These are phyloP conservation scores for Auxenochlorella pyrenoidosa DNA, from an alignment of 139 green algal genomes.

Conservation along the genomic window DNA sequence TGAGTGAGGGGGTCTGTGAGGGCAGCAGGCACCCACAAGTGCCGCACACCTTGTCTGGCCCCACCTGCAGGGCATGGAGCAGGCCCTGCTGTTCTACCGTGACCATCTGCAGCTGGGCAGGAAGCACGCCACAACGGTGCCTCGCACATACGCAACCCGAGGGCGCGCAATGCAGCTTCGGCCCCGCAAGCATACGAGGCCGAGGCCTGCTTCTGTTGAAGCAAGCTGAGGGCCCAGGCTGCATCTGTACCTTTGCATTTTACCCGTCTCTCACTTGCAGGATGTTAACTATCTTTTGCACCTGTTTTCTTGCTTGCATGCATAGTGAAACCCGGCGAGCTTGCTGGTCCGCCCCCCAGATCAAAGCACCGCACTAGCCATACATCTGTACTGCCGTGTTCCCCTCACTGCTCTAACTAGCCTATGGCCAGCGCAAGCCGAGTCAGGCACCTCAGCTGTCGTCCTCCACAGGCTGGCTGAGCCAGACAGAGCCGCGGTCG, in stretches of 20 bases:
- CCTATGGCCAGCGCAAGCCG: no score
- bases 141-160: no score
- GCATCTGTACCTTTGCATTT: not conserved
- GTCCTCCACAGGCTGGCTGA: no score
- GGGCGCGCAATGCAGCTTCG: no score
- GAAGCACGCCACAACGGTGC: not conserved
- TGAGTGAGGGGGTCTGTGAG: no score
- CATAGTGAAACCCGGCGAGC: not conserved
- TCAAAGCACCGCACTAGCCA: not conserved
- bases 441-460: no score
- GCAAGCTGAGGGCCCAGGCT: not conserved
- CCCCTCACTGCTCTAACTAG: no score
- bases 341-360: not conserved
- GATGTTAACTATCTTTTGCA: not conserved
- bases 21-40: no score
- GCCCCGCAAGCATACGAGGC: no score
- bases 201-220: not conserved
- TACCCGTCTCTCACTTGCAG: not conserved
- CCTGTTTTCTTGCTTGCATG: not conserved
- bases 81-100: slow-evolving; percentile 67
- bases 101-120: slow-evolving; percentile 45
- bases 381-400: no score
- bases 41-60: not conserved
- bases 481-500: not conserved
- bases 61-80: slow-evolving; percentile 45